Percentiles rank a stretch among this genome's conserved stretches.
These are phyloP conservation scores for Gracilaria gracilis DNA, from an alignment of 23 red algal genomes.

Conservation along the genomic window DNA sequence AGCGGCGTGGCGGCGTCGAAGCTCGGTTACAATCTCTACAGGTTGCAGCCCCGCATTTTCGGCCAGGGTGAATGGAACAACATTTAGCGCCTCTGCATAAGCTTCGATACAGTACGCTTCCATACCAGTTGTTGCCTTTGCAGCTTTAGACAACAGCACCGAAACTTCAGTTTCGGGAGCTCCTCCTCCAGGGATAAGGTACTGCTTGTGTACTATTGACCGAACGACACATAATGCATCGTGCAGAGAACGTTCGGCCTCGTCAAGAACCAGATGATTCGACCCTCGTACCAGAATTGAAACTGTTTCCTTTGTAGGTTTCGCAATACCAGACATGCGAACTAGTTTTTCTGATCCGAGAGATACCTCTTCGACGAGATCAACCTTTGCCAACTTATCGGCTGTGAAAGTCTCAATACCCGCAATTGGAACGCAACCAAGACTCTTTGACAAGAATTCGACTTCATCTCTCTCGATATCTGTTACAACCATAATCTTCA, in stretches of 20 bases:
- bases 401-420: constrained; percentile 86
- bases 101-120: constrained; percentile 89
- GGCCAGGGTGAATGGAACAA: constrained; percentile 90
- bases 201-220: constrained; percentile 90
- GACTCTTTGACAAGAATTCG: constrained; percentile 96
- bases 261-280: constrained; percentile 91
- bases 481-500: constrained; percentile 98
- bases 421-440: constrained; percentile 91
- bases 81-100: constrained; percentile 91
- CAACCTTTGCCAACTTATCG: constrained; percentile 96
- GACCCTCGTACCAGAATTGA: constrained; percentile 94
- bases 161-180: constrained; percentile 93
- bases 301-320: constrained; percentile 70
- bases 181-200: constrained; percentile 89
- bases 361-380: constrained; percentile 91
- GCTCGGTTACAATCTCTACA: constrained; percentile 96
- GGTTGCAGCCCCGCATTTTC: constrained; percentile 96
- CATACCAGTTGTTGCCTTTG: constrained; percentile 80
- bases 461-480: constrained; percentile 97
- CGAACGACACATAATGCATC: constrained; percentile 97
- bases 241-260: constrained; percentile 97
- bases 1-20: constrained; percentile 87
- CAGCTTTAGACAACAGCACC: constrained; percentile 77
- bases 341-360: constrained; percentile 91
- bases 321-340: constrained; percentile 69